Evolutionary conservation across 1,139 yeast species (phyloP), one percentile per base, ranked within the genome.

Genomic region (Yamadazyma pseudoaaseri): DNA sequence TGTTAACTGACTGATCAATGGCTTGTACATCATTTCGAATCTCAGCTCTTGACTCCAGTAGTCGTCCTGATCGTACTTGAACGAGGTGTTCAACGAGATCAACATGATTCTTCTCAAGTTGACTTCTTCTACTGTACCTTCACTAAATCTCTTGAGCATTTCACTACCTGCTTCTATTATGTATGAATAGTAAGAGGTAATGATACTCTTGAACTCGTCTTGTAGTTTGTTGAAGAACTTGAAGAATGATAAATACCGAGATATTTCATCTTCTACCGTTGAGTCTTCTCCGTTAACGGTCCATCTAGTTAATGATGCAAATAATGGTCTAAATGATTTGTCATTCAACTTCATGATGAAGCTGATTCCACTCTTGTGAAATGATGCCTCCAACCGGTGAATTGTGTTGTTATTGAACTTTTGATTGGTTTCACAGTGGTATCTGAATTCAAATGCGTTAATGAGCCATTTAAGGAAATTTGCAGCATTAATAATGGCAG

Each of bases 341-440:
- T 92, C 98, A 54, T 92, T 92, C 59, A 94, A 74, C 58, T 92
- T 90, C 82, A 92, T 74, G 16, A 92, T 95, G 47, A 80, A 81
- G 21, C 70, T 69, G 44, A 90, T 77, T 27, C 87, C 92, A 56
- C 90, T 77, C 30, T 74, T 66, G 50, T 85, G 83, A 56, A 84
- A 77, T 12, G 85, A 73, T 21, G 86, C 73, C 55, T 90, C 97
- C 42, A 90, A 77, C 49, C 95, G 76, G 55, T 85, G 81, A 42
- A 85, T 68, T 6, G 95, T 82, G 53, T 87, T 87, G 42, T 65
- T 73, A 49, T 82, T 90, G 56, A 81, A 81, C 42, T 57, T 58
- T 28, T 50, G 46, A 35, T 52, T 58, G 5, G 24, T 17, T 20
- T 60, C 62, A 27, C 75, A 70, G 12, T 79, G 70, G 29, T 51